These are phyloP conservation scores for Termitomyces heimii DNA, from an alignment of 768 basidiomycete species.

Conservation along the genomic window DNA sequence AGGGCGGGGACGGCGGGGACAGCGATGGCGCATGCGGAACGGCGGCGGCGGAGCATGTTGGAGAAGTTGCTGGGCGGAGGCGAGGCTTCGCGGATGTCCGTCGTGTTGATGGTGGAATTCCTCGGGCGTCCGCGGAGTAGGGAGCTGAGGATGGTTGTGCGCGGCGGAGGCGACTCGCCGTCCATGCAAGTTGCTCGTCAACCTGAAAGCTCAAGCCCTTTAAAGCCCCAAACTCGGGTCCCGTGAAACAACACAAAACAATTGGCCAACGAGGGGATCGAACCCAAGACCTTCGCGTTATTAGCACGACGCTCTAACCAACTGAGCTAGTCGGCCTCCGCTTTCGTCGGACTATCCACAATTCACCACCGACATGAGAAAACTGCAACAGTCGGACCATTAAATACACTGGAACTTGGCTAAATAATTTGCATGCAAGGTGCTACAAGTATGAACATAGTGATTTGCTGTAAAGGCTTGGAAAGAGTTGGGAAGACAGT, in stretches of 20 bases:
- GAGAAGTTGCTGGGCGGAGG: constrained; percentile 16
- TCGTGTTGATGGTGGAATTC: constrained; percentile 40
- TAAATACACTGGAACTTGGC: too few species aligned
- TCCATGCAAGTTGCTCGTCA: constrained; percentile 14
- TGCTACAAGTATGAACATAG: too few species aligned
- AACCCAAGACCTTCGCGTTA: constrained; percentile 70
- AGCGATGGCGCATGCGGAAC: constrained; percentile 51
- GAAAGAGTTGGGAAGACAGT: too few species aligned
- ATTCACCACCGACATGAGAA: too few species aligned
- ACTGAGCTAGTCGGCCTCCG: constrained; percentile 22
- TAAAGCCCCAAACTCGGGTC: constrained; percentile 2
- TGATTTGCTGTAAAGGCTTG: too few species aligned
- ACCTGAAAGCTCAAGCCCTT: background rate
- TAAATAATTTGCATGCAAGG: too few species aligned
- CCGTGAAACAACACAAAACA: constrained; percentile 15
- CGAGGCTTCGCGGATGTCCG: constrained; percentile 32
- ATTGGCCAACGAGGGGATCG: constrained; percentile 56
- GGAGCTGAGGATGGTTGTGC: constrained; percentile 66
- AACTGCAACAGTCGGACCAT: too few species aligned
- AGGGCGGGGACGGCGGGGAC: constrained; percentile 1
- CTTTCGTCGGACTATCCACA: too few species aligned
- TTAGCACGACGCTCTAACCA: constrained; percentile 86
- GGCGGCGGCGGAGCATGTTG: constrained; percentile 55
- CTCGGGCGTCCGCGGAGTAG: constrained; percentile 67
- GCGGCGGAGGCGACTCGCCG: constrained; percentile 36